These are phyloP conservation scores for Dendrobium nobile DNA, from an alignment of 106 monocot genomes.

Conservation along the genomic window DNA sequence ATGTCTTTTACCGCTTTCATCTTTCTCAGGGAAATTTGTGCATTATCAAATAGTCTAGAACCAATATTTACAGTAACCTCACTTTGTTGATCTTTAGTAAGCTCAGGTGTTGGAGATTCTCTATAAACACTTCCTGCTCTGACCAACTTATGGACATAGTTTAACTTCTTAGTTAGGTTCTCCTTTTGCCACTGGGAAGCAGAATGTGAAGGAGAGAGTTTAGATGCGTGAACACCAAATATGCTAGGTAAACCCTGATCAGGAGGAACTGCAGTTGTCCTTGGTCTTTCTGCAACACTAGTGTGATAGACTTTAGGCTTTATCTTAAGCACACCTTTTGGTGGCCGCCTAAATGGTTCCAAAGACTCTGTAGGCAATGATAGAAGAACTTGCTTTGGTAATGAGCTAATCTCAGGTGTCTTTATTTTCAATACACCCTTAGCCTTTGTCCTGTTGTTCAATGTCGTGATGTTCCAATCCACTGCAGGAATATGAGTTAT, in stretches of 20 bases:
- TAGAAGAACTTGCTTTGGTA: constrained; percentile 16
- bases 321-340: constrained; percentile 85
- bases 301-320: constrained; percentile 30
- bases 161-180: constrained; percentile 14
- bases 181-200: constrained; percentile 15
- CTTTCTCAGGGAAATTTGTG: neutral
- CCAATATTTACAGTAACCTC: constrained; percentile 1
- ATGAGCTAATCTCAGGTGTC: constrained; percentile 20
- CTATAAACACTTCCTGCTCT: neutral
- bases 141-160: neutral
- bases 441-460: constrained; percentile 29
- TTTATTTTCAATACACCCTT: constrained; percentile 60
- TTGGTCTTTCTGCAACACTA: constrained; percentile 2
- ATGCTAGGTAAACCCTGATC: constrained; percentile 13
- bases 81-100: neutral
- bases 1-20: neutral
- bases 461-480: constrained; percentile 1
- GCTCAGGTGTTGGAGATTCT: neutral
- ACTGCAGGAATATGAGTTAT: neutral
- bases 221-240: constrained; percentile 14
- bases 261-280: constrained; percentile 3
- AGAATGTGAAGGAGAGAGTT: constrained; percentile 16
- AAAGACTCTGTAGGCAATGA: constrained; percentile 15
- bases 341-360: constrained; percentile 22
- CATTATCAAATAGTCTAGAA: neutral